Evolutionary conservation across 2,329 filamentous ascomycete genomes (phyloP), one percentile per base, ranked within the genome.

Genomic region (Botrytis byssoidea): DNA sequence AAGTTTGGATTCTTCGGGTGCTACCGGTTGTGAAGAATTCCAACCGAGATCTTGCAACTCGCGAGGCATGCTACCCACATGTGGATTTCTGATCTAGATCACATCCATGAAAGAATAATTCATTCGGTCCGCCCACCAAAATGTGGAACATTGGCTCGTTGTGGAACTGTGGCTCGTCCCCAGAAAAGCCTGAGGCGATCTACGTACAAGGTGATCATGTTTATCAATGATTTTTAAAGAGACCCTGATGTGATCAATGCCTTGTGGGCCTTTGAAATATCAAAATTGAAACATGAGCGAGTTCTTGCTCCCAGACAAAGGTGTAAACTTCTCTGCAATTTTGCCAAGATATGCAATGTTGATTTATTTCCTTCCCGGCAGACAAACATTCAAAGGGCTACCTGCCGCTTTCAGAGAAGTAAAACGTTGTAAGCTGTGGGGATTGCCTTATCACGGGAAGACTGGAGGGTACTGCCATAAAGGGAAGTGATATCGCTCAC

Each of bases 371-470:
- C 48, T 22, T 22, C 48, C 35, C 35, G 59, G 37, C 25, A 64
- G 37, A 29, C 16, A 32, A 68, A 57, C n/a, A 32, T 66, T 66
- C 20, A 18, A 35, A 48, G 12, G 12, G 42, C 35, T 32, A 68
- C 66, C 66, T 68, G 16, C 66, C 66, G 29, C 18, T 68, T 68
- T 57, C 48, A 68, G 66, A 68, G 65, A n/a, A 57, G 16, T 57
- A 57, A 68, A 66, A 68, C 65, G 65, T 55, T 55, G 32, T 68
- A 29, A 55, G 25, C 8, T 68, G 32, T 40, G 65, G 46, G 35
- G 46, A 37, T 40, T 55, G 46, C 46, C 65, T 68, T 68, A 68
- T 68, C 65, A 35, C 18, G 46, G 46, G n/a, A 57, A 37, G 25
- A 7, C 25, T 68, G 66, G 25, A 37, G 35, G 48, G 35, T 32